Base-by-base conservation (phyloP, 2,329 filamentous ascomycete genomes). In the Fusarium luffae region DNA sequence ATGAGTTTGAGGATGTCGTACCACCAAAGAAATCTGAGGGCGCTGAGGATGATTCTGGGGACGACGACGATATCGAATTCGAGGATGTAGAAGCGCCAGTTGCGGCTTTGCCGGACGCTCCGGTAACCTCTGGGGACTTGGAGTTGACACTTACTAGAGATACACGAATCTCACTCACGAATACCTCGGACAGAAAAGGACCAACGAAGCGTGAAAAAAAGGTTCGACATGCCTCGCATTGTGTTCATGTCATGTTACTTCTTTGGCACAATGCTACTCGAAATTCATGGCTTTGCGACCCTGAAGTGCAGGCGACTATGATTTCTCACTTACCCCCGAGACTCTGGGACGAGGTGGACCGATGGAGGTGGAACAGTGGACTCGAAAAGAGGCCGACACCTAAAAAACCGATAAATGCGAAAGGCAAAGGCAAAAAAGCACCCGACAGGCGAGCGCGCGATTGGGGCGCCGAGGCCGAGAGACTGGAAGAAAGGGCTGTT, bases 241-340 rank as follows among this genome's bases (percentile, higher is more conserved):
- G 93, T 72, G 85, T 97, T 71, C 96, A 99, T 79, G 94, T 98
- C 3, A 90, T 97, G 77, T 88, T 90, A 54, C 83, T 99, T 18
- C 86, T 99, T 63, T 98, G 92, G 85, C 94, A 98, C 77, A 98
- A 98, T 76, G 88, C 93, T 1, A 80, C 96, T 16, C 89, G 93
- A 43, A 98, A 98, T 77, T 85, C 88, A 0, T 98, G 95, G 91
- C 81, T 94, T 21, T 93, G 93, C 71, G 92, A 98, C 73, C 79
- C 85, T 5, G 88, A 92, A 66, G 85, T 97, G 1, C 93, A 96
- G 66, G 88, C 89, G 13, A 91, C 90, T 18, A 84, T 98, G 76
- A 84, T 96, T 6, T 88, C 89, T n/a, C 90, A 93, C 60, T 74
- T 97, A 9, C 86, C 92, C 0, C 84, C 88, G 0, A 86, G 87